Base-by-base conservation (phyloP, 768 basidiomycete genomes). In the Podaxis sp. region DNA sequence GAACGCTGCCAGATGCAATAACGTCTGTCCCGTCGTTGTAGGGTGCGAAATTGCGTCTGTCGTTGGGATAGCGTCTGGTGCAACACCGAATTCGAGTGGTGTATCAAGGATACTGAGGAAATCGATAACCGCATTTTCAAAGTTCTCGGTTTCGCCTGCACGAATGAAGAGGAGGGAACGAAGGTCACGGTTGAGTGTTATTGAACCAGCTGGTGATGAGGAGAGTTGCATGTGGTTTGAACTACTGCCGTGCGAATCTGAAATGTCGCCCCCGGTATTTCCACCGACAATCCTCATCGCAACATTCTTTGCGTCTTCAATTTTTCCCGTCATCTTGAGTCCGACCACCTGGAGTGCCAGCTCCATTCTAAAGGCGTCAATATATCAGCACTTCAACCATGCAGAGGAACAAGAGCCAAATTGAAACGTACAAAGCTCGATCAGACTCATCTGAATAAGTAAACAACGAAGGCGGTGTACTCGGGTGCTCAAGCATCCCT, bases 291-390 rank as follows among this genome's bases (percentile, higher is more conserved):
- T 97, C 33, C 95, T 85, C 85, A 95, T 88, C 13, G 95, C 95
- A 40, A 97, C 91, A 63, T 94, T 92, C 74, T 92, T 90, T 2
- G 95, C 95, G 59, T 95, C 93, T 68, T 96, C 94, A 30, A 96
- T 88, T 70, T 95, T 92, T 53, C 95, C 95, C 0, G 95, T 96
- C 93, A 97, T 96, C 79, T 96, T 95, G 66, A 97, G 78, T 0
- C 96, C 96, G 17, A 98, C 95, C 13, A 96, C 94, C 71, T 96
- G 95, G 3, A 98, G 80, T 57, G 95, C 95, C 59, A 97, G 85
- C 73, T 96, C 96, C 93, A 98, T 96, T 67, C 93, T 96, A 68
- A 65, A 63, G 33, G 15, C 40, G 19, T 63, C 30, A 17, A 44
- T 39, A 33, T 55, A 52, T 67, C 44, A 70, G 65, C 59, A 60